Percentiles rank a stretch among this genome's conserved stretches.
Conservation (phyloP, 139 green algal species). For the Coccomyxa sp. region DNA sequence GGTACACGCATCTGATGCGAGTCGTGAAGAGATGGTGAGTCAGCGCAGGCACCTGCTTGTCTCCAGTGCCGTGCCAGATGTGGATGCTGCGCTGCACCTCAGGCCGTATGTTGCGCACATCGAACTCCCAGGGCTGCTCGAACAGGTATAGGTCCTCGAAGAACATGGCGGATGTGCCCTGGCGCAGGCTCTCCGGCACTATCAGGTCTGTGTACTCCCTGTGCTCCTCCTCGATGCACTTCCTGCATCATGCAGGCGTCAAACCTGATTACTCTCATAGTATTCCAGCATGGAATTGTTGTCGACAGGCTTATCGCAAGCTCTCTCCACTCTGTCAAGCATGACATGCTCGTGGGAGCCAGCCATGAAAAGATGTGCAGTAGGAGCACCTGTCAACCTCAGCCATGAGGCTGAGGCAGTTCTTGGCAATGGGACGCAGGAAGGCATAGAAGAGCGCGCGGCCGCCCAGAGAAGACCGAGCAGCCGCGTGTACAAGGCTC, state of each 20-base stretch:
- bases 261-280: neutral
- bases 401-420: slow-evolving; percentile 4
- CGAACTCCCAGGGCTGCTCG: slow-evolving; percentile 2
- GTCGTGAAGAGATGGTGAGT: too few relatives aligned
- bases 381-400: neutral
- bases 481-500: neutral
- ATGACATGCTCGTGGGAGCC: neutral
- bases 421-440: neutral
- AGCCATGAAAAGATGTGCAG: neutral
- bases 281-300: neutral
- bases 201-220: slow-evolving; percentile 4
- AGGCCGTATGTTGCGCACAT: neutral
- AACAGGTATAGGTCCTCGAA: slow-evolving; percentile 12
- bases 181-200: slow-evolving; percentile 1
- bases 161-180: neutral
- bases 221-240: neutral
- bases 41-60: slow-evolving; percentile 10
- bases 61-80: slow-evolving; percentile 18
- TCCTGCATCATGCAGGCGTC: neutral
- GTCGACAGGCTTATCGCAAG: too few relatives aligned
- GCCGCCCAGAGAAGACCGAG: neutral
- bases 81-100: slow-evolving; percentile 2
- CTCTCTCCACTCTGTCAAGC: neutral
- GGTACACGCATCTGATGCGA: too few relatives aligned
- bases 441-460: slow-evolving; percentile 3